A percentile compares a stretch with the other conserved stretches of the same genome.
These are phyloP conservation scores for Ophiostoma triangulosporum DNA, from an alignment of 2,329 filamentous ascomycete species.

Conservation along the genomic window DNA sequence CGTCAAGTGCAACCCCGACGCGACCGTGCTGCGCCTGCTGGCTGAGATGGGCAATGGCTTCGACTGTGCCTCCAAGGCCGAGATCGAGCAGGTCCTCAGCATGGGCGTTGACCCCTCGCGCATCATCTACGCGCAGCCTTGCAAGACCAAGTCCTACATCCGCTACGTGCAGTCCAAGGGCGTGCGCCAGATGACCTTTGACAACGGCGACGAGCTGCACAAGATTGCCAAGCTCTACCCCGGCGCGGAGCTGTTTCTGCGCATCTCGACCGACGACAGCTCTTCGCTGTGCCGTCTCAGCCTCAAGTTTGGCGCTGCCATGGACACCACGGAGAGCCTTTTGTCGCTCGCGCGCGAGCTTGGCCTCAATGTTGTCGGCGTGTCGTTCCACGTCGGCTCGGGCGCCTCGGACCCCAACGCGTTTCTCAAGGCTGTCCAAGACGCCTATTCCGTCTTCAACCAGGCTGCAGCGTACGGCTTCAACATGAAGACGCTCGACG, in stretches of 20 bases:
- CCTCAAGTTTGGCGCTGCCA: constrained; percentile 89
- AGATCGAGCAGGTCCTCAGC: constrained; percentile 83
- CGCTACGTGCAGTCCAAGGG: constrained; percentile 73
- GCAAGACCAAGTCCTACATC: constrained; percentile 98
- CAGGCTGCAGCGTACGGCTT: constrained; percentile 66
- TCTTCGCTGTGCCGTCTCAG: constrained; percentile 88
- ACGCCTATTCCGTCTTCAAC: constrained; percentile 81
- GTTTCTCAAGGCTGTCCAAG: constrained; percentile 80
- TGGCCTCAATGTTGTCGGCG: constrained; percentile 80
- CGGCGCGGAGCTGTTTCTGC: constrained; percentile 78
- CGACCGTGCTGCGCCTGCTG: constrained; percentile 75
- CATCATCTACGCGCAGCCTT: constrained; percentile 98
- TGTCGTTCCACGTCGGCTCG: constrained; percentile 96
- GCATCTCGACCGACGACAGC: constrained; percentile 92
- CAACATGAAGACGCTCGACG: constrained; percentile 74
- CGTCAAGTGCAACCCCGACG: constrained; percentile 97
- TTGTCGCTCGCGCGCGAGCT: constrained; percentile 69
- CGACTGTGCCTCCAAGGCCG: constrained; percentile 93
- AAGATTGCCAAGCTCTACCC: constrained; percentile 93
- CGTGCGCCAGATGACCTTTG: constrained; percentile 98
- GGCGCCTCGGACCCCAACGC: constrained; percentile 87
- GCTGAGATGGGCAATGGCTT: constrained; percentile 84
- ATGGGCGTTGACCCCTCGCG: constrained; percentile 74
- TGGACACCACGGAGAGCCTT: constrained; percentile 67
- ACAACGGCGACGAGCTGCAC: constrained; percentile 94